phyloP scores from a whole-genome alignment of 2,329 filamentous ascomycete species.

The Plectosphaerella cucumerina region DNA sequence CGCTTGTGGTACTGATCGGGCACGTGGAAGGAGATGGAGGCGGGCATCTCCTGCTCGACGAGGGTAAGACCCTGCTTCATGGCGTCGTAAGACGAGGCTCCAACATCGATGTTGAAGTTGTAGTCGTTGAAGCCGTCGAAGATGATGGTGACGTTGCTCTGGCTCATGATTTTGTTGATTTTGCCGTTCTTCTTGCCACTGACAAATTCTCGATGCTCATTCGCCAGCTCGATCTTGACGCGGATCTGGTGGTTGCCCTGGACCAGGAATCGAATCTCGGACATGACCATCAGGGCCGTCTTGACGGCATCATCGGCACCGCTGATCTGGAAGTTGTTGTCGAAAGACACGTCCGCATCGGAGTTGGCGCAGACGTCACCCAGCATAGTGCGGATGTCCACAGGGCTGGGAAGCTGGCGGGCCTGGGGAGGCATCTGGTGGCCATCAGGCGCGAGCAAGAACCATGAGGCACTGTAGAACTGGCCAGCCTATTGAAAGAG shows the following conservation, averaged over 20 bases:
- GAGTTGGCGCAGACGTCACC: slow-evolving; percentile 96
- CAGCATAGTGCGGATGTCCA: slow-evolving; percentile 86
- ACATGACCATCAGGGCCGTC: slow-evolving; percentile 88
- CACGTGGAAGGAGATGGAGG: slow-evolving; percentile 97
- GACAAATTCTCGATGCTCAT: slow-evolving; percentile 99
- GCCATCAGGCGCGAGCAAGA: slow-evolving; percentile 38
- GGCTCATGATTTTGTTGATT: slow-evolving; percentile 99
- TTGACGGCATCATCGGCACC: slow-evolving; percentile 97
- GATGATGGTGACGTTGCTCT: slow-evolving; percentile 98
- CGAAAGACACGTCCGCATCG: slow-evolving; percentile 89
- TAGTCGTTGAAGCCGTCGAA: slow-evolving; percentile 99
- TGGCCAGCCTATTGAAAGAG: slow-evolving; percentile 67
- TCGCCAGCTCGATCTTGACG: slow-evolving; percentile 97
- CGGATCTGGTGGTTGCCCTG: slow-evolving; percentile 88
- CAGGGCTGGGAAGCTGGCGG: slow-evolving; percentile 52
- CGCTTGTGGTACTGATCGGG: slow-evolving; percentile 99
- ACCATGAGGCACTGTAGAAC: slow-evolving; percentile 97
- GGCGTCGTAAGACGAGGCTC: slow-evolving; percentile 85
- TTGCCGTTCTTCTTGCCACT: slow-evolving; percentile 99
- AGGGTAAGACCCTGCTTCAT: slow-evolving; percentile 89
- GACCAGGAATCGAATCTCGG: slow-evolving; percentile 83
- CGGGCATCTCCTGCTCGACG: slow-evolving; percentile 98
- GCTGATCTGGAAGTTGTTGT: slow-evolving; percentile 91
- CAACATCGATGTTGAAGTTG: slow-evolving; percentile 99
- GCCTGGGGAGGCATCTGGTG: slow-evolving; percentile 47